A percentile compares a stretch with the other conserved stretches of the same genome.
Evolutionary conservation across 352 stramenopile genomes (phyloP).

Genomic region (Phytophthora nicotianae): DNA sequence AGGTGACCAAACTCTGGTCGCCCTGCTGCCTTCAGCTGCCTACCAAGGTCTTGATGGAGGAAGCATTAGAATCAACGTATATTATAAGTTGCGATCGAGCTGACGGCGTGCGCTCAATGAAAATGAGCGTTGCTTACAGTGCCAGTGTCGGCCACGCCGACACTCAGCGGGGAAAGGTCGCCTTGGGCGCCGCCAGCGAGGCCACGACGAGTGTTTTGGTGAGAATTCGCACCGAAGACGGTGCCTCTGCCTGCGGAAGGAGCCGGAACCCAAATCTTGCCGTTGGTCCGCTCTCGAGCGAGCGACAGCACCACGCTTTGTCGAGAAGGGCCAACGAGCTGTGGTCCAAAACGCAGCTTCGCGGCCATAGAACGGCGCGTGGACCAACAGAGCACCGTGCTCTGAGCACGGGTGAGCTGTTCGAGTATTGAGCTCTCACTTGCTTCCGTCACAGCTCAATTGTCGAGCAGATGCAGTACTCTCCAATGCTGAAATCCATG

Average conservation of each 20-base stretch:
- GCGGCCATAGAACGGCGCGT: constrained; percentile 2
- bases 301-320: constrained; percentile 24
- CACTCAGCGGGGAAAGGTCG: constrained; percentile 3
- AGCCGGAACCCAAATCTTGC: constrained; percentile 25
- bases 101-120: constrained; percentile 3
- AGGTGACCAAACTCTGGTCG: constrained; percentile 19
- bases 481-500: not conserved
- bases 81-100: not conserved
- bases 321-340: constrained; percentile 26
- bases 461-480: not conserved
- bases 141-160: constrained; percentile 10
- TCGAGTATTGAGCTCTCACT: not conserved
- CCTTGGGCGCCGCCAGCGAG: not conserved
- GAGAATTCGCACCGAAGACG: constrained; percentile 9
- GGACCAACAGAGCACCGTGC: not conserved
- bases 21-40: constrained; percentile 5
- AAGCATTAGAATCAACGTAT: not conserved
- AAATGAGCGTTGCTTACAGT: constrained; percentile 13
- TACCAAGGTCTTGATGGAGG: not conserved
- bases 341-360: constrained; percentile 8
- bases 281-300: constrained; percentile 34
- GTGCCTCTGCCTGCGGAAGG: constrained; percentile 7
- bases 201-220: constrained; percentile 12
- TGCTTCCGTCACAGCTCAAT: not conserved
- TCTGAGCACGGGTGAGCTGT: not conserved